Percentiles rank a stretch among this genome's conserved stretches.
Conservation (phyloP, 2,329 filamentous ascomycete genomes). For the Colletotrichum sp. region DNA sequence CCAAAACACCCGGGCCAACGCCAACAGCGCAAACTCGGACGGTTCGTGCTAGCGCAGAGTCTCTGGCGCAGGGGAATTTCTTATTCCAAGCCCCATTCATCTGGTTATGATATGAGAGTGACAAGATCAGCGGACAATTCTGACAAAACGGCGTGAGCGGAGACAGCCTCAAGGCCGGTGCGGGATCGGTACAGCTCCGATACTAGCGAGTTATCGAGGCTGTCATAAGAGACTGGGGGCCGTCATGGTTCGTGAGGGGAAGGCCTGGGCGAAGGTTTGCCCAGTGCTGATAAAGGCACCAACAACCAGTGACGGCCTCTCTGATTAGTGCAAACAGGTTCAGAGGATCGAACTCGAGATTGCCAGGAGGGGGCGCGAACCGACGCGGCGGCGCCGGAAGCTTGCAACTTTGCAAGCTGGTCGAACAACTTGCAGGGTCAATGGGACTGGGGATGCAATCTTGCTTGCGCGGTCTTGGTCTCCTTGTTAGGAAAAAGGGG, state of each 20-base stretch:
- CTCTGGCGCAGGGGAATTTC: not conserved
- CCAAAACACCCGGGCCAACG: slow-evolving; percentile 2
- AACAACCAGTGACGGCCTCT: not conserved
- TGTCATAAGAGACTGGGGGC: not conserved
- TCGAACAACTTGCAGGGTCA: not conserved
- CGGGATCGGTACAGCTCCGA: slow-evolving; percentile 1
- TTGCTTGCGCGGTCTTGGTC: slow-evolving; percentile 13
- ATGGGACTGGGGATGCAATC: slow-evolving; percentile 9
- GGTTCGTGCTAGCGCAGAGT: not conserved
- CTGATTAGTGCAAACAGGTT: slow-evolving; percentile 5
- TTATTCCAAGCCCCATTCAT: not conserved
- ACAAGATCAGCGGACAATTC: not conserved
- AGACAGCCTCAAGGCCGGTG: not conserved
- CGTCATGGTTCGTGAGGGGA: slow-evolving; percentile 15
- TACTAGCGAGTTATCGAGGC: not conserved
- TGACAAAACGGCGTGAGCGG: not conserved
- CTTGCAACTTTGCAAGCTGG: slow-evolving; percentile 5
- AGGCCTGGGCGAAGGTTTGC: not conserved
- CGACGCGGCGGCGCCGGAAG: slow-evolving; percentile 14
- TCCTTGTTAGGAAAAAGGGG: slow-evolving; percentile 12
- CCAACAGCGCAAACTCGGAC: not conserved
- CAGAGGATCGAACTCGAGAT: not conserved
- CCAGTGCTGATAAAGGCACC: not conserved
- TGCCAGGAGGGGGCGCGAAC: slow-evolving; percentile 16
- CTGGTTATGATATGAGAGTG: not conserved